phyloP scores from a whole-genome alignment of 179 eudicot genomes.

The Beta lomatogona region DNA sequence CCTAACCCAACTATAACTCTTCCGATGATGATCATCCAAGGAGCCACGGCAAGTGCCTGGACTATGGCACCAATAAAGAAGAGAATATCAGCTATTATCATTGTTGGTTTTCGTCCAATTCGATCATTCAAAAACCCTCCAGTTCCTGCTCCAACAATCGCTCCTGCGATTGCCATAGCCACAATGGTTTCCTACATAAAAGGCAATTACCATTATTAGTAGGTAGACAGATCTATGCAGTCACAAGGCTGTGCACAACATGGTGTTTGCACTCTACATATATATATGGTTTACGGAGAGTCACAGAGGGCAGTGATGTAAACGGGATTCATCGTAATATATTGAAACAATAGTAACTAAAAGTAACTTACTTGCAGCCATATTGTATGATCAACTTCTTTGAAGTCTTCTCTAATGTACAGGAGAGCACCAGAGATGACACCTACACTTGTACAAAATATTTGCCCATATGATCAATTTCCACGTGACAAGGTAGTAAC shows the following conservation, averaged over 20 bases:
- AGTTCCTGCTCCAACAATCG: constrained; percentile 73
- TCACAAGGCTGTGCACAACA: neutral
- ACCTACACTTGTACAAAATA: constrained; percentile 35
- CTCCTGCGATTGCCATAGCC: constrained; percentile 82
- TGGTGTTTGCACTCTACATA: neutral
- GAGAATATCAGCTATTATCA: constrained; percentile 62
- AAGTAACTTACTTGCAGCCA: constrained; percentile 52
- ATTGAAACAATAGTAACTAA: neutral
- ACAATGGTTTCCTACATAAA: constrained; percentile 72
- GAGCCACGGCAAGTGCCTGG: constrained; percentile 61
- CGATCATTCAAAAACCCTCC: constrained; percentile 76
- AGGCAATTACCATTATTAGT: neutral
- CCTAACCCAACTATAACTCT: constrained; percentile 75
- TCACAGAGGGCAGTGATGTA: neutral
- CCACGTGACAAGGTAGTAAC: too few relatives aligned
- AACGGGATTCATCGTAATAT: neutral
- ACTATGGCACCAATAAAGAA: constrained; percentile 66
- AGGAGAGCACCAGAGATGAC: constrained; percentile 79
- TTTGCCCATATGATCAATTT: too few relatives aligned
- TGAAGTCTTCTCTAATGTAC: constrained; percentile 68
- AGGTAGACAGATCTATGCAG: neutral
- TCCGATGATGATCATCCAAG: constrained; percentile 74
- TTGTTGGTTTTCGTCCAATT: constrained; percentile 61
- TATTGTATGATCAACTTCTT: constrained; percentile 55
- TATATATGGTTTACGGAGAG: too few relatives aligned